Evolutionary conservation across 148 eudicot species (phyloP).

Genomic region (Amaranthus cruentus): DNA sequence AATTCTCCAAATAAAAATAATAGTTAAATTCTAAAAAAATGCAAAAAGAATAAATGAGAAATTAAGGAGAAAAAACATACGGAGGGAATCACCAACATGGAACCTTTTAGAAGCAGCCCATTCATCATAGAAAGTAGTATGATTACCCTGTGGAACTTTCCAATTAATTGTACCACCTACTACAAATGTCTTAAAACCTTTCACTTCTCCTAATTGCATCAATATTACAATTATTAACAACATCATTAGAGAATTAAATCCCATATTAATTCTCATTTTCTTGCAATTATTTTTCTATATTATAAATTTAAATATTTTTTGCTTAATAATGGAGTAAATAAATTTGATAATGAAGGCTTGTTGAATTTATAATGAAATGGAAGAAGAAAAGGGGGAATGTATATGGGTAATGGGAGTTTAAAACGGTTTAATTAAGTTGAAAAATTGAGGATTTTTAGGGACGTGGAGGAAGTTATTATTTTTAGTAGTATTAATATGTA

Average conservation of each 20-base stretch:
- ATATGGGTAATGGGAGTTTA: background rate
- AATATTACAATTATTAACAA: background rate
- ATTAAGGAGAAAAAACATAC: slow-evolving; percentile 34
- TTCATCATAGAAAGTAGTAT: slow-evolving; percentile 30
- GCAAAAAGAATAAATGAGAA: background rate
- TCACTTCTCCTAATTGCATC: slow-evolving; percentile 7
- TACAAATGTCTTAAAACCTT: slow-evolving; percentile 29
- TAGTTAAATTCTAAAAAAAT: background rate
- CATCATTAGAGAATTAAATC: background rate
- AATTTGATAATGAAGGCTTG: no score
- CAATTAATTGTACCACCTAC: slow-evolving; percentile 59
- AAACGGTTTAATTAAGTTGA: slow-evolving; percentile 16
- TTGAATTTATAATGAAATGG: no score
- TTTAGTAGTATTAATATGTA: background rate
- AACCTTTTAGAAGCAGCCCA: slow-evolving; percentile 57
- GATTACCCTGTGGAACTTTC: slow-evolving; percentile 43
- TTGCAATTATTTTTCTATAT: background rate
- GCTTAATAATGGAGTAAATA: background rate
- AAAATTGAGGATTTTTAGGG: slow-evolving; percentile 13
- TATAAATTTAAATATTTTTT: background rate
- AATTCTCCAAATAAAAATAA: background rate
- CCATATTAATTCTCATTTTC: slow-evolving; percentile 6
- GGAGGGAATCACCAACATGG: slow-evolving; percentile 60
- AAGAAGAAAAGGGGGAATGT: background rate
- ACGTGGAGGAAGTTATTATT: slow-evolving; percentile 18